Percentiles rank a stretch among this genome's conserved stretches.
These are phyloP conservation scores for Alternaria sp. DNA, from an alignment of 2,329 filamentous ascomycete species.

Conservation along the genomic window DNA sequence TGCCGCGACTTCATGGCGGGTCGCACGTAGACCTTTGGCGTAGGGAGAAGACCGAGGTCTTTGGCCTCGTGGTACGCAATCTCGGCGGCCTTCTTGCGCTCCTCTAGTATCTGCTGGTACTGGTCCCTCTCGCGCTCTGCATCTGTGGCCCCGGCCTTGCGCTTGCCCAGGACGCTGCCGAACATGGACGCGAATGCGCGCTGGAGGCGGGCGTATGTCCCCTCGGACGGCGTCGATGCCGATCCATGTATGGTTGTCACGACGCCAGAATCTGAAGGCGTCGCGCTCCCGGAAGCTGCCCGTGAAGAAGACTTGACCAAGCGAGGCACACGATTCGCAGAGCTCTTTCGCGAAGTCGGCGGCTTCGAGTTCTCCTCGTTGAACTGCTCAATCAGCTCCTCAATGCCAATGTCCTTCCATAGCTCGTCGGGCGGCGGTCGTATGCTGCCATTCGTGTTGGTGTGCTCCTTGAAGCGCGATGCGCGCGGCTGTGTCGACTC, in stretches of 20 bases:
- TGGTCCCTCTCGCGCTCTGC: slow-evolving; percentile 28
- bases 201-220: slow-evolving; percentile 40
- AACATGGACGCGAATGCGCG: slow-evolving; percentile 38
- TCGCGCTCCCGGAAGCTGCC: slow-evolving; percentile 6
- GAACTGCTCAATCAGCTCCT: slow-evolving; percentile 35
- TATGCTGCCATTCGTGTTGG: slow-evolving; percentile 41
- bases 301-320: slow-evolving; percentile 2
- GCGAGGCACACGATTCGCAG: slow-evolving; percentile 5
- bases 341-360: slow-evolving; percentile 16
- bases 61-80: slow-evolving; percentile 45
- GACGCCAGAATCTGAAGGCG: slow-evolving; percentile 5
- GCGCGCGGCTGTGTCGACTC: slow-evolving; percentile 32
- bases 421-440: slow-evolving; percentile 42
- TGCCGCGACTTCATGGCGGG: slow-evolving; percentile 22
- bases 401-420: slow-evolving; percentile 38
- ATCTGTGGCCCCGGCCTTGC: slow-evolving; percentile 37
- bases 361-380: slow-evolving; percentile 35
- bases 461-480: slow-evolving; percentile 41
- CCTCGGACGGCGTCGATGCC: slow-evolving; percentile 22
- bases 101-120: slow-evolving; percentile 25
- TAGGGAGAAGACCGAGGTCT: slow-evolving; percentile 43
- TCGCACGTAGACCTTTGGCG: slow-evolving; percentile 43
- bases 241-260: slow-evolving; percentile 11
- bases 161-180: slow-evolving; percentile 40
- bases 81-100: slow-evolving; percentile 42